A percentile compares a stretch with the other conserved stretches of the same genome.
Evolutionary conservation across 176 grass and related monocot species (phyloP).

Genomic region (Guadua angustifolia): DNA sequence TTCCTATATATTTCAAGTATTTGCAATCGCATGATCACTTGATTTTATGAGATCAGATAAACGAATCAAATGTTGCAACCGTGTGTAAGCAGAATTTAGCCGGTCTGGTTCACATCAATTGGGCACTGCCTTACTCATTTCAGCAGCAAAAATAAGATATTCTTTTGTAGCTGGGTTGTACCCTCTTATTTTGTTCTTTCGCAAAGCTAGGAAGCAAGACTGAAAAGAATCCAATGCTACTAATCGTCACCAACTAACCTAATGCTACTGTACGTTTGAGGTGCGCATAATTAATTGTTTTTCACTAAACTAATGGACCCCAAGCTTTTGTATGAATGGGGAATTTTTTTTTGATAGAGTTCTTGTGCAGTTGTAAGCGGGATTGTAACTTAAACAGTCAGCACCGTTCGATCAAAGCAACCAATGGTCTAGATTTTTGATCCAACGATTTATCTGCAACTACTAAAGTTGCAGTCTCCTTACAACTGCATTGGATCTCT

Average conservation of each 20-base stretch:
- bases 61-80: not conserved
- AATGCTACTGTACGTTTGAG: not conserved
- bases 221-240: slow-evolving; percentile 39
- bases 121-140: not conserved
- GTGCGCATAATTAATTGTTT: not conserved
- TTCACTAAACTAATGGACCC: not conserved
- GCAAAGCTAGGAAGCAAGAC: not conserved
- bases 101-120: not conserved
- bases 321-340: not conserved
- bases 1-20: too few species aligned
- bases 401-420: too few species aligned
- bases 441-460: too few species aligned
- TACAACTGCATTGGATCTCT: too few species aligned
- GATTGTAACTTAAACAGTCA: too few species aligned
- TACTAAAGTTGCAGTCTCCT: too few species aligned
- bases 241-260: not conserved
- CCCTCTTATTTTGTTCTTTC: not conserved
- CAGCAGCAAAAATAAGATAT: not conserved
- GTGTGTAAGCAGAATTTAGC: not conserved
- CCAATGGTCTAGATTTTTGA: too few species aligned
- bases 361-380: too few species aligned
- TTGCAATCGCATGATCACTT: not conserved
- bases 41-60: not conserved
- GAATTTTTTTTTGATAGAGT: too few species aligned
- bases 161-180: not conserved